Evolutionary conservation across 352 stramenopile genomes (phyloP).

Genomic region (Achlya hypogyna): DNA sequence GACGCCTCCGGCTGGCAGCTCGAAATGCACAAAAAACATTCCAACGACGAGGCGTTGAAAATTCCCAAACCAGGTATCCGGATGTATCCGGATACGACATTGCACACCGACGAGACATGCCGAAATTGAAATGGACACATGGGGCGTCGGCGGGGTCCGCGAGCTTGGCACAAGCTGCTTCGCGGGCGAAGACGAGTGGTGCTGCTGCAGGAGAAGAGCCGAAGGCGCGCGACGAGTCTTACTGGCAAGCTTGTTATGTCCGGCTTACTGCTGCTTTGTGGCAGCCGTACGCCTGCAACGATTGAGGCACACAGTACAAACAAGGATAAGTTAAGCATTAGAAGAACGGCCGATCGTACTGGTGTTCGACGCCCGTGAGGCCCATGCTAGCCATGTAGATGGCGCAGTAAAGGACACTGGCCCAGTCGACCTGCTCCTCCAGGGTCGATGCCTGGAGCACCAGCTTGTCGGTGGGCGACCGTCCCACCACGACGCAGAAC

Average conservation of each 20-base stretch:
- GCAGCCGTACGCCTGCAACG: too few species aligned
- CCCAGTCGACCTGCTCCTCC: conserved; percentile 80
- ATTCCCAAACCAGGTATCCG: neutral
- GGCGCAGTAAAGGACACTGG: conserved; percentile 78
- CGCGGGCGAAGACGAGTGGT: too few species aligned
- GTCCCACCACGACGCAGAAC: conserved; percentile 73
- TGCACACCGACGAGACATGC: neutral
- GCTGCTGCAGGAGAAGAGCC: too few species aligned
- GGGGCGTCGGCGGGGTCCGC: too few species aligned
- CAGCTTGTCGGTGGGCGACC: conserved; percentile 77
- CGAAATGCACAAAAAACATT: neutral
- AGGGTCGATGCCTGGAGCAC: conserved; percentile 58
- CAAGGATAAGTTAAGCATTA: conserved; percentile 20
- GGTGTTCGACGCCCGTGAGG: conserved; percentile 28
- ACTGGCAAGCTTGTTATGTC: too few species aligned
- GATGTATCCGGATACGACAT: neutral
- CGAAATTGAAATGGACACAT: neutral
- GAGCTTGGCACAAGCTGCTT: too few species aligned
- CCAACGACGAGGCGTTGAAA: neutral
- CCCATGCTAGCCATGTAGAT: conserved; percentile 82
- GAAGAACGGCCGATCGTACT: neutral
- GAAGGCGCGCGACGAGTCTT: too few species aligned
- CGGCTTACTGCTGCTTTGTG: too few species aligned
- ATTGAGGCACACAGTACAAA: too few species aligned
- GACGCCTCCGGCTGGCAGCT: neutral